These are phyloP conservation scores for Durusdinium trenchii DNA, from an alignment of 73 alveolate species.

Conservation along the genomic window DNA sequence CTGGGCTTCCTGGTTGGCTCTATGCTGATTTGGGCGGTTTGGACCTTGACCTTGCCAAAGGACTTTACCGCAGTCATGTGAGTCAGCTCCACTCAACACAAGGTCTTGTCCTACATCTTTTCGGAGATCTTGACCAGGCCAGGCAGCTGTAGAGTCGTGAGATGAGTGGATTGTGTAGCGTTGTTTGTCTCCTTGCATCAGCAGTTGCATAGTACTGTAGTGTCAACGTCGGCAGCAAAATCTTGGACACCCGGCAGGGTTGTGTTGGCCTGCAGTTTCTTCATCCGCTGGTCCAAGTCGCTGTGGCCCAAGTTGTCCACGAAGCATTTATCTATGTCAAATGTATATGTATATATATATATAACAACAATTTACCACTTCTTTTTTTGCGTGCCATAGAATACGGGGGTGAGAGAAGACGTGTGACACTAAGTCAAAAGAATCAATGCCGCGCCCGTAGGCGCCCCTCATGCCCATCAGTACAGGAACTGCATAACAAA, in stretches of 20 bases:
- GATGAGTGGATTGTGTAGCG: background rate
- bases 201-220: background rate
- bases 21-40: conserved; percentile 77
- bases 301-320: background rate
- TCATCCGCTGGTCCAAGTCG: conserved; percentile 94
- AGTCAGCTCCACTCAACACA: background rate
- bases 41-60: background rate
- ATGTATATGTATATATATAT: no score
- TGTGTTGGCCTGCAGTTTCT: conserved; percentile 81
- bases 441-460: no score
- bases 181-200: background rate
- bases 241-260: background rate
- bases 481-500: no score
- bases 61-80: background rate
- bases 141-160: background rate
- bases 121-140: conserved; percentile 80
- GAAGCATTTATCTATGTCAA: no score
- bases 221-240: background rate
- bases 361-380: no score
- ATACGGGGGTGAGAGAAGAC: no score
- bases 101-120: conserved; percentile 68
- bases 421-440: no score
- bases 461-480: no score
- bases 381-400: no score
- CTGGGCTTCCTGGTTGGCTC: conserved; percentile 82